Base-by-base conservation (phyloP, 495 filamentous ascomycete species). In the Saxophila tyrrhenica region DNA sequence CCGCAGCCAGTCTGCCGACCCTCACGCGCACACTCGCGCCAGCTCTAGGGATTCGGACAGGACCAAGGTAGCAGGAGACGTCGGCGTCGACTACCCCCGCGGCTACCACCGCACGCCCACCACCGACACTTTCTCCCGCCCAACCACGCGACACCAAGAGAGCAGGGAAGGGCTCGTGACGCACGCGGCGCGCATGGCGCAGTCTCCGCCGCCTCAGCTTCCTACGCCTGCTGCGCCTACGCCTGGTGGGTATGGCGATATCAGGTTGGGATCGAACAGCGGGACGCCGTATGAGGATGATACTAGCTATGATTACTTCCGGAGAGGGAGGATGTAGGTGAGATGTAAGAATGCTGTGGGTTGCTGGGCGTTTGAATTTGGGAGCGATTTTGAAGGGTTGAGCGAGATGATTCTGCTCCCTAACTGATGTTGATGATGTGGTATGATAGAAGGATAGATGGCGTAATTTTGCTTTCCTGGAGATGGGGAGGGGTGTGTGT, bases 51-150 rank as follows among this genome's bases (percentile, higher is more conserved):
- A 62, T 21, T 62, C 60, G 13, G 63, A 63, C 23, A 47, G 1
- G 9, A 58, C 63, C 22, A 50, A 54, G 20, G 49, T 50, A 15
- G 63, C 13, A 38, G 29, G 29, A 35, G 62, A 56, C 17, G 48
- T 25, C 1, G 64, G 65, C 46, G 55, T 60, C 0, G 64, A 60
- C 3, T 71, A 71, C 50, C 67, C 69, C 21, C 46, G 57, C 7
- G 69, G 69, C 15, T 71, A 71, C 48, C 69, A 71, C 48, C 44
- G 48, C 23, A 67, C 69, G 25, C 64, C 68, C 5, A 59, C 54
- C 2, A 53, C 57, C 17, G 48, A 60, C 17, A 41, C 15, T 9
- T 59, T 21, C 25, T 45, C 35, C 19, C 23, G 43, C 15, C 48
- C 48, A 3, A 22, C 9, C 3, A 19, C 23, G n/a, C 24, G 48